A percentile compares a stretch with the other conserved stretches of the same genome.
Evolutionary conservation across 2,329 filamentous ascomycete genomes (phyloP).

Genomic region (Venturia effusa): DNA sequence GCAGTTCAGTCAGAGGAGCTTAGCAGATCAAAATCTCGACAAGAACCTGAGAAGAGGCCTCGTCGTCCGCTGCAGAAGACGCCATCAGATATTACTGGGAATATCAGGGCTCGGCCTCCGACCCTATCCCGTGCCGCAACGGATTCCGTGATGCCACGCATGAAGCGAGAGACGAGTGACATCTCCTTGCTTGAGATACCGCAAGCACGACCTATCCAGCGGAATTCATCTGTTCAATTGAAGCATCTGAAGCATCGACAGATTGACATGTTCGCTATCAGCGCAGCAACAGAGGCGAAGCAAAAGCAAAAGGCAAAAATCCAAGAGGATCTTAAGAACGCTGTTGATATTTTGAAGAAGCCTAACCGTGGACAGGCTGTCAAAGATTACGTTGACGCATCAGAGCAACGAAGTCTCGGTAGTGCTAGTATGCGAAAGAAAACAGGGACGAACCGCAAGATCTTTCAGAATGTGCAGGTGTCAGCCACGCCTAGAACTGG

Average conservation of each 20-base stretch:
- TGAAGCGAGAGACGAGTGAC: constrained; percentile 63
- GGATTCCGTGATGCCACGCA: constrained; percentile 39
- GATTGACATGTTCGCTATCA: constrained; percentile 43
- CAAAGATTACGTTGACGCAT: constrained; percentile 55
- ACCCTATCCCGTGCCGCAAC: constrained; percentile 60
- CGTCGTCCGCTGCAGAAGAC: constrained; percentile 42
- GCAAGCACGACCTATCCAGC: constrained; percentile 22
- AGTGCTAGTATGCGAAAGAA: constrained; percentile 9
- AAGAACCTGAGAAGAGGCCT: constrained; percentile 28
- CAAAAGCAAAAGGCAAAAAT: constrained; percentile 55
- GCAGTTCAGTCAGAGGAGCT: constrained; percentile 46
- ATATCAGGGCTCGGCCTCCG: constrained; percentile 42
- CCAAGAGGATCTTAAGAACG: constrained; percentile 60
- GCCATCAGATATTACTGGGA: constrained; percentile 32
- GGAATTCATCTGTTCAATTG: constrained; percentile 29
- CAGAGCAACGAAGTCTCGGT: constrained; percentile 42
- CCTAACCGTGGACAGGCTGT: constrained; percentile 63
- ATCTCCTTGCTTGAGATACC: constrained; percentile 40
- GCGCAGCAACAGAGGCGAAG: constrained; percentile 44
- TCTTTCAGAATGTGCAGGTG: constrained; percentile 25
- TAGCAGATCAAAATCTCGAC: constrained; percentile 27
- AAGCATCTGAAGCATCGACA: constrained; percentile 40
- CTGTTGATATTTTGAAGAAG: constrained; percentile 62
- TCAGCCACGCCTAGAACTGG: constrained; percentile 31
- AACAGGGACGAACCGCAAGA: constrained; percentile 17